phyloP scores from a whole-genome alignment of 1,284 basidiomycete genomes.

The Ceratobasidium theobromae region DNA sequence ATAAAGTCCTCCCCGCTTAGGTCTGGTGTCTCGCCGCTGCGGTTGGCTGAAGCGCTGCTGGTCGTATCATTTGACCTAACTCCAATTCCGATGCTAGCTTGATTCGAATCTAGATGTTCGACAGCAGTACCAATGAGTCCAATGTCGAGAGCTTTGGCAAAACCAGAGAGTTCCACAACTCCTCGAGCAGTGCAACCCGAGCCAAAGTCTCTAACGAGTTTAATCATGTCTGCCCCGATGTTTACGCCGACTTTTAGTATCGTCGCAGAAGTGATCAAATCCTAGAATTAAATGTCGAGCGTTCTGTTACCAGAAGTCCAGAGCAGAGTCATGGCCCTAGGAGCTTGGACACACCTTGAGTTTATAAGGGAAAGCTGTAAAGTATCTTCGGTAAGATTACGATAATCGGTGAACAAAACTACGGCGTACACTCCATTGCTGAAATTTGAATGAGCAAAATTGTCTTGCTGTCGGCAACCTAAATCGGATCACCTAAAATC shows the following conservation, averaged over 20 bases:
- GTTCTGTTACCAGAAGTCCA: too few species aligned
- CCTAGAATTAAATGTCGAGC: too few species aligned
- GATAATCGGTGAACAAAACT: not conserved
- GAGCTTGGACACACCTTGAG: conserved; percentile 13
- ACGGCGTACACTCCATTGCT: conserved; percentile 29
- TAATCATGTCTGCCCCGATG: conserved; percentile 24
- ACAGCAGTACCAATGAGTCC: conserved; percentile 12
- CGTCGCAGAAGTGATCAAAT: conserved; percentile 20
- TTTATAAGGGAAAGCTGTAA: conserved; percentile 12
- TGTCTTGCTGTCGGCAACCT: conserved; percentile 28
- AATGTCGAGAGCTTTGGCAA: conserved; percentile 27
- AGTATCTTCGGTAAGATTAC: not conserved
- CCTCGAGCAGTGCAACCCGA: conserved; percentile 14
- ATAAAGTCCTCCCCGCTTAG: not conserved
- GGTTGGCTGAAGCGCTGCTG: not conserved
- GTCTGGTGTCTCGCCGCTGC: not conserved
- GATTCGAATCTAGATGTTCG: conserved; percentile 9
- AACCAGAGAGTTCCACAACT: conserved; percentile 28
- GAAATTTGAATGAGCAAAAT: conserved; percentile 34
- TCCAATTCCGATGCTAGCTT: conserved; percentile 9
- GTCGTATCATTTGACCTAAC: not conserved
- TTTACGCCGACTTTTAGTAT: conserved; percentile 35
- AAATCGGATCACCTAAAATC: not conserved
- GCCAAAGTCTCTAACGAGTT: conserved; percentile 28
- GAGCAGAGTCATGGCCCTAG: not conserved